These are phyloP conservation scores for Cephalotrichum gorgonifer DNA, from an alignment of 2,329 filamentous ascomycete species.

Conservation along the genomic window DNA sequence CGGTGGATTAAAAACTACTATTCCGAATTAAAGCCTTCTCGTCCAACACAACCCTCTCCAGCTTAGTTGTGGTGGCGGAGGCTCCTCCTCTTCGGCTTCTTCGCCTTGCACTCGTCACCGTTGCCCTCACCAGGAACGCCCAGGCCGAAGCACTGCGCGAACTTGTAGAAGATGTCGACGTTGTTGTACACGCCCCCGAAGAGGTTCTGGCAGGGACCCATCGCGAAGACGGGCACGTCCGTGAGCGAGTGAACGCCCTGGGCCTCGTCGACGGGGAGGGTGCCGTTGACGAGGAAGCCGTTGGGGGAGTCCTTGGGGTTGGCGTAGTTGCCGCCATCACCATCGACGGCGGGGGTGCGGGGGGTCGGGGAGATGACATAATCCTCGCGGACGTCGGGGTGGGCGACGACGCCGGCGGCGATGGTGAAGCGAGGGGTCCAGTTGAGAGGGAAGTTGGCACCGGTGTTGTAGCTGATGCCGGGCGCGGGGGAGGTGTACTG, in stretches of 20 bases:
- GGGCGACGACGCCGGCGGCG: conserved; percentile 59
- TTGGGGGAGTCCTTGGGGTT: conserved; percentile 55
- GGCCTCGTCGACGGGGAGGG: conserved; percentile 49
- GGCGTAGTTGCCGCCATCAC: conserved; percentile 51
- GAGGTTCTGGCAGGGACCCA: conserved; percentile 66
- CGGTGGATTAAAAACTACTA: no score
- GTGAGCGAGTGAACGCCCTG: conserved; percentile 70
- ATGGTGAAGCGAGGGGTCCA: conserved; percentile 81
- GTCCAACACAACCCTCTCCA: no score
- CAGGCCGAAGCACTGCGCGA: conserved; percentile 57
- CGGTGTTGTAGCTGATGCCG: conserved; percentile 59
- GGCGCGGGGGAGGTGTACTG: conserved; percentile 56
- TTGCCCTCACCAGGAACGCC: conserved; percentile 15
- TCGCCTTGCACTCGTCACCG: conserved; percentile 14
- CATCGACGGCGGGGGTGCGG: conserved; percentile 47
- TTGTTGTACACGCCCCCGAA: conserved; percentile 65
- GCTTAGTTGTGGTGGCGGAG: no score
- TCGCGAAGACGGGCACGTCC: conserved; percentile 68
- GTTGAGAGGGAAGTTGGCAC: conserved; percentile 68
- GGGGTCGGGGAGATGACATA: conserved; percentile 63
- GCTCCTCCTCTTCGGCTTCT: conserved; percentile 6
- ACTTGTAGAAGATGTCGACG: conserved; percentile 66
- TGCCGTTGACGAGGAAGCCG: conserved; percentile 69
- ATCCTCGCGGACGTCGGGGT: conserved; percentile 67
- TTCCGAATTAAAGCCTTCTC: no score